Conservation (phyloP, 352 stramenopile species). For the Pythium volutum region DNA sequence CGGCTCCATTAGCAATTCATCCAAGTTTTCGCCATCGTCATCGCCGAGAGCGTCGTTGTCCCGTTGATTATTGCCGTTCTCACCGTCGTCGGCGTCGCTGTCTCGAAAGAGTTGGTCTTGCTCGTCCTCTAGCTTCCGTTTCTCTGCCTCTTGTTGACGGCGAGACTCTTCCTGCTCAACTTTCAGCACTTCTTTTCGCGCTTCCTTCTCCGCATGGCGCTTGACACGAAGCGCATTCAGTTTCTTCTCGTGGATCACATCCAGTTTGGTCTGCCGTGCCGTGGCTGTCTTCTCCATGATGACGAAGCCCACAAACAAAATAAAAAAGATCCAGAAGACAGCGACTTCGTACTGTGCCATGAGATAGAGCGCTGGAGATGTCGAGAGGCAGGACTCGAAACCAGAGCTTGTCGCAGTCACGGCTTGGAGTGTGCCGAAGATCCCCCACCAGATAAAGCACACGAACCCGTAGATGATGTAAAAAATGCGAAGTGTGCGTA, state of each 20-base stretch:
- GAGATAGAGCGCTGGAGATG: constrained; percentile 61
- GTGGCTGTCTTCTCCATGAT: constrained; percentile 45
- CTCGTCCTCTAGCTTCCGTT: constrained; percentile 30
- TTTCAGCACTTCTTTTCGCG: constrained; percentile 30
- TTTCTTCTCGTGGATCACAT: constrained; percentile 36
- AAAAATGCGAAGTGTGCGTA: constrained; percentile 58
- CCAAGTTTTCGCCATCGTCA: constrained; percentile 24
- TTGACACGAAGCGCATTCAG: constrained; percentile 32
- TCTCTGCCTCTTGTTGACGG: constrained; percentile 40
- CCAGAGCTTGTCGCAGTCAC: constrained; percentile 52
- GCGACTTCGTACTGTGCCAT: constrained; percentile 71
- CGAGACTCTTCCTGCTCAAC: constrained; percentile 35
- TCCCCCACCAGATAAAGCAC: constrained; percentile 61
- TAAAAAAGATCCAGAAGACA: constrained; percentile 60
- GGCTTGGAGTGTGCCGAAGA: constrained; percentile 61
- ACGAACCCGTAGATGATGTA: constrained; percentile 59
- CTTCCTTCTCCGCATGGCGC: constrained; percentile 32
- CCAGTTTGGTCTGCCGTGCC: constrained; percentile 18
- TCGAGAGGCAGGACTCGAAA: constrained; percentile 68
- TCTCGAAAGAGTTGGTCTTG: constrained; percentile 48
- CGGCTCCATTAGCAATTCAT: constrained; percentile 17
- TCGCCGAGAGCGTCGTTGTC: constrained; percentile 13
- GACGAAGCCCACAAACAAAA: constrained; percentile 43
- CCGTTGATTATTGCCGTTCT: constrained; percentile 21
- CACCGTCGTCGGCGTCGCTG: constrained; percentile 24